Evolutionary conservation across 2,329 filamentous ascomycete species (phyloP).

Genomic region (Trichoderma citrinoviride): DNA sequence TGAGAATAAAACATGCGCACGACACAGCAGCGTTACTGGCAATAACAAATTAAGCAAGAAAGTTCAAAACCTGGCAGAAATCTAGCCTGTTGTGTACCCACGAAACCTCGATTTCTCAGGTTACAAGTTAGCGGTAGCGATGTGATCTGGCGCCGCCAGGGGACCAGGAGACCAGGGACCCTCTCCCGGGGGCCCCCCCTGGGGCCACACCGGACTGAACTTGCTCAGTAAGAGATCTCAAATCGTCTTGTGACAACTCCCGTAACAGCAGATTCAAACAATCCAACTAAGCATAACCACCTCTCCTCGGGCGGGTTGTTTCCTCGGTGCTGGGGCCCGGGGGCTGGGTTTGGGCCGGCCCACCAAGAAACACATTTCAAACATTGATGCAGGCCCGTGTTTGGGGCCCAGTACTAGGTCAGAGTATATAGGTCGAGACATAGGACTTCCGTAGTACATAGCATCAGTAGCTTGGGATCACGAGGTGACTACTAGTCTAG

Average conservation of each 20-base stretch:
- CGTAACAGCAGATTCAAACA: constrained; percentile 23
- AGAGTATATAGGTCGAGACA: too few relatives aligned
- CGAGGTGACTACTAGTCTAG: too few relatives aligned
- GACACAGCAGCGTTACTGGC: too few relatives aligned
- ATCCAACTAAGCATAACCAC: constrained; percentile 28
- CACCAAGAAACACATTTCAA: constrained; percentile 17
- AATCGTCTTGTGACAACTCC: constrained; percentile 29
- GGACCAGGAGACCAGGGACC: too few relatives aligned
- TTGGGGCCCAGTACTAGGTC: background rate
- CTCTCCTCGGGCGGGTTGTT: constrained; percentile 19
- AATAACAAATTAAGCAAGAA: too few relatives aligned
- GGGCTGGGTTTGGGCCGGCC: background rate
- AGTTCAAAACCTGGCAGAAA: background rate
- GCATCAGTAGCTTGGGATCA: too few relatives aligned
- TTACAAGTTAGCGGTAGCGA: too few relatives aligned
- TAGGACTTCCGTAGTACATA: too few relatives aligned
- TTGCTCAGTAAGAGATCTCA: constrained; percentile 28
- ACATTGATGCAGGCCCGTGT: constrained; percentile 2
- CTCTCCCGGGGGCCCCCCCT: constrained; percentile 7
- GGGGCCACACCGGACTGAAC: background rate
- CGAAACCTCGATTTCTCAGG: constrained; percentile 20
- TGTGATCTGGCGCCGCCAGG: too few relatives aligned
- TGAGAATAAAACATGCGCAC: background rate
- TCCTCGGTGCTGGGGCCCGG: constrained; percentile 4
- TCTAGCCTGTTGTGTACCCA: constrained; percentile 20